Conservation (phyloP, 768 basidiomycete species). For the Agaricus subrufescens region DNA sequence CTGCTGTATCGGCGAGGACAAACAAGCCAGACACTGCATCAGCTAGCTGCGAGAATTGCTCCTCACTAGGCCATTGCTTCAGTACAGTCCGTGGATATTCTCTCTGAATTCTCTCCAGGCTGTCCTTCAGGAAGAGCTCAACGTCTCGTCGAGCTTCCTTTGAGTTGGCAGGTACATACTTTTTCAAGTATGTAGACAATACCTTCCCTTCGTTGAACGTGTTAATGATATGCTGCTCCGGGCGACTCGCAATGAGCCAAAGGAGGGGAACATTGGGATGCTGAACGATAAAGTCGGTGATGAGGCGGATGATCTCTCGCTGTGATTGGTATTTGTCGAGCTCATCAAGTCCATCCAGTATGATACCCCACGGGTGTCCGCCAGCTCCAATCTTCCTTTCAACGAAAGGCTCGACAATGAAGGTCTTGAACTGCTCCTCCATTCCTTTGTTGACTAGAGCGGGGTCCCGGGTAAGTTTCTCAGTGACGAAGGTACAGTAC, state of each 20-base stretch:
- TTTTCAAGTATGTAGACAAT: not conserved
- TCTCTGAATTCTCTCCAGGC: not conserved
- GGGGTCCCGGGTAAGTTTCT: not conserved
- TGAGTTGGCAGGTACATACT: not conserved
- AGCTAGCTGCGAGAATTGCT: not conserved
- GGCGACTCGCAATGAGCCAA: not conserved
- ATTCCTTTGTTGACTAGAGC: not conserved
- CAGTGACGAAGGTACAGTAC: not conserved
- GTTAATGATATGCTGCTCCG: not conserved
- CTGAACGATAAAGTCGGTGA: not conserved
- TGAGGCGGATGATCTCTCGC: not conserved
- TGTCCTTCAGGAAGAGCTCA: not conserved
- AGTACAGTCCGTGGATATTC: not conserved
- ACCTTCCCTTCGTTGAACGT: not conserved
- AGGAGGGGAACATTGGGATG: not conserved
- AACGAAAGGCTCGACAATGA: not conserved
- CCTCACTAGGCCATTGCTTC: not conserved
- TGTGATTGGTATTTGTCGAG: not conserved
- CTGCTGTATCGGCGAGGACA: not conserved
- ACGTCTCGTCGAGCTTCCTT: not conserved
- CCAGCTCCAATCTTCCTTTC: not conserved
- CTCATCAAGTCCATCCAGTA: conserved; percentile 2
- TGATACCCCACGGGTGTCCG: not conserved
- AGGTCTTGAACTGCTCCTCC: not conserved
- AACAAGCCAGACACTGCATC: not conserved